These are phyloP conservation scores for Cystobasidium slooffiae DNA, from an alignment of 1,284 basidiomycete genomes.

Conservation along the genomic window DNA sequence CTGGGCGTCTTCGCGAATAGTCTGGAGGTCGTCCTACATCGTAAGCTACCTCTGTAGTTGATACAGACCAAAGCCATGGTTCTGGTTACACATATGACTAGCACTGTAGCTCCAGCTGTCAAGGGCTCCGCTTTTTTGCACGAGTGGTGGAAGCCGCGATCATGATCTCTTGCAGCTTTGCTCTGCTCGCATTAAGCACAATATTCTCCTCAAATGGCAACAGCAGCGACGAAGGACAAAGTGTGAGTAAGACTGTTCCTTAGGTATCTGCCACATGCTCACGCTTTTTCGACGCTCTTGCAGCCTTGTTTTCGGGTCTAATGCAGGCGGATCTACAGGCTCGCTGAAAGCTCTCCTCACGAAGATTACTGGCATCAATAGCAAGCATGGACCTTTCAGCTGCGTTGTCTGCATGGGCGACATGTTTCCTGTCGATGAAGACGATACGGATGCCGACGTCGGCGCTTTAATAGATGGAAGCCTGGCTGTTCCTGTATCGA, in stretches of 20 bases:
- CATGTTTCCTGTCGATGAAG: constrained; percentile 71
- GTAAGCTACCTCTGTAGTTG: no score
- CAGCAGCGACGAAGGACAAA: constrained; percentile 40
- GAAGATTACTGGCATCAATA: constrained; percentile 84
- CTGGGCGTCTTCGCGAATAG: no score
- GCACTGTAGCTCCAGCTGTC: no score
- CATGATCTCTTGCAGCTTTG: not conserved
- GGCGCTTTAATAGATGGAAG: constrained; percentile 68
- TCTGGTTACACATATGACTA: no score
- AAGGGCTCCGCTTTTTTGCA: no score
- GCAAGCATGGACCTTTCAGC: constrained; percentile 93
- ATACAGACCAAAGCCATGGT: no score
- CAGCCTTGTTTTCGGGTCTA: constrained; percentile 77
- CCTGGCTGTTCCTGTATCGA: constrained; percentile 81
- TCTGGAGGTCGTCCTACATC: no score
- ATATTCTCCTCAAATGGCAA: constrained; percentile 10
- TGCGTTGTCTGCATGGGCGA: constrained; percentile 85
- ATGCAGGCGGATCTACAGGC: constrained; percentile 62
- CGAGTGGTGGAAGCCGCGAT: not conserved
- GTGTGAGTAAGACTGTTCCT: constrained; percentile 14
- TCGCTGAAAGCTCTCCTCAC: constrained; percentile 72
- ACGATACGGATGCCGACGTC: constrained; percentile 63
- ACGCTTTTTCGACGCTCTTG: not conserved
- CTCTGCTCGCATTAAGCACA: not conserved
- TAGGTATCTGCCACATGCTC: not conserved